phyloP scores from a whole-genome alignment of 228 moss, liverwort and hornwort species.

The Sphagnum fallax region DNA sequence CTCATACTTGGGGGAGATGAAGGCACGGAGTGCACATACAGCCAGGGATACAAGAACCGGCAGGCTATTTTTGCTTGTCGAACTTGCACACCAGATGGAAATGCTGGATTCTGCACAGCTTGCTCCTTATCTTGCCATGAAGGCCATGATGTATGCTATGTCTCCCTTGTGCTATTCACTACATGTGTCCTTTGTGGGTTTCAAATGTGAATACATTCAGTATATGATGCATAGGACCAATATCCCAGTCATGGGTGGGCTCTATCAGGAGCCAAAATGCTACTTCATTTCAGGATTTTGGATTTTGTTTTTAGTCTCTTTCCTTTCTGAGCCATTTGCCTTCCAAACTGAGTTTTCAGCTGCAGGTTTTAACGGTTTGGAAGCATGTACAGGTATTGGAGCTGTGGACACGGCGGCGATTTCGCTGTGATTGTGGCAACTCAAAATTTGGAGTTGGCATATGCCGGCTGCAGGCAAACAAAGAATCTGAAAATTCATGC shows the following conservation, averaged over 20 bases:
- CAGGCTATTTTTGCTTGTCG: slow-evolving; percentile 94
- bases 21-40: slow-evolving; percentile 94
- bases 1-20: slow-evolving; percentile 85
- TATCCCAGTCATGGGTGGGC: neutral
- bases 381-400: slow-evolving; percentile 49
- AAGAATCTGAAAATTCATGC: slow-evolving; percentile 45
- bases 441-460: slow-evolving; percentile 57
- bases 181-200: no score
- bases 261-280: neutral
- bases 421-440: slow-evolving; percentile 85
- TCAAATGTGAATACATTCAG: no score
- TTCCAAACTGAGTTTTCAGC: neutral
- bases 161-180: neutral
- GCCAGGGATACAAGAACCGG: slow-evolving; percentile 76
- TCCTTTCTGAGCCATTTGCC: neutral
- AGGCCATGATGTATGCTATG: slow-evolving; percentile 56
- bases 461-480: slow-evolving; percentile 64
- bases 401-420: slow-evolving; percentile 79
- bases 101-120: slow-evolving; percentile 80
- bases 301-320: neutral
- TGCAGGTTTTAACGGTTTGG: neutral
- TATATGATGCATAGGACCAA: neutral
- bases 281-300: neutral
- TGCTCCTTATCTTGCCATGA: slow-evolving; percentile 82
- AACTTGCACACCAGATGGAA: slow-evolving; percentile 60